Percentiles rank a stretch among this genome's conserved stretches.
These are phyloP conservation scores for Aspergillus fijiensis DNA, from an alignment of 2,329 filamentous ascomycete genomes.

Conservation along the genomic window DNA sequence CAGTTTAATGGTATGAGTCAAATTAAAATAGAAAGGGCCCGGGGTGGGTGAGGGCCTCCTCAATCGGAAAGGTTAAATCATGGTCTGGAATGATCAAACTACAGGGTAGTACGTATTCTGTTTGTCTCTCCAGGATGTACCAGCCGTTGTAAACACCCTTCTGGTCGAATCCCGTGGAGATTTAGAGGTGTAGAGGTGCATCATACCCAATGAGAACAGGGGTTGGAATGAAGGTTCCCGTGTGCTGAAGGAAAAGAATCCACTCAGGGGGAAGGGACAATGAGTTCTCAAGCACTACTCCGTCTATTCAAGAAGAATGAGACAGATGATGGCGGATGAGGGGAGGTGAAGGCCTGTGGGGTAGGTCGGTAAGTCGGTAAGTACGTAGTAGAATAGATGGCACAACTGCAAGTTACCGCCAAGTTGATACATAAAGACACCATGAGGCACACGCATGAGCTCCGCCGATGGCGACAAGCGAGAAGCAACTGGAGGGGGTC, in stretches of 20 bases:
- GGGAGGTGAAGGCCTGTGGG: background rate
- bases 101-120: constrained; percentile 8
- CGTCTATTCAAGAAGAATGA: background rate
- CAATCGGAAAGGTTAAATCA: background rate
- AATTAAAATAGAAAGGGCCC: background rate
- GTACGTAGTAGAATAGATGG: background rate
- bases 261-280: background rate
- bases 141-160: background rate
- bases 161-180: background rate
- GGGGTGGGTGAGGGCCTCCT: background rate
- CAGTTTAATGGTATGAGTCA: background rate
- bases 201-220: constrained; percentile 17
- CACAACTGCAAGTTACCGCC: background rate
- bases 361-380: background rate
- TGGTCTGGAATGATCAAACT: constrained; percentile 1
- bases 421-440: background rate
- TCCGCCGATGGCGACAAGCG: background rate
- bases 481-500: constrained; percentile 6
- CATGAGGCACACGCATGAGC: background rate
- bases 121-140: constrained; percentile 11
- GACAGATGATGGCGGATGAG: background rate
- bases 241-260: constrained; percentile 1
- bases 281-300: background rate
- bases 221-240: constrained; percentile 6
- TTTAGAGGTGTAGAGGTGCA: background rate